Evolutionary conservation across 176 grass and related monocot species (phyloP).

Genomic region (Olyra latifolia): DNA sequence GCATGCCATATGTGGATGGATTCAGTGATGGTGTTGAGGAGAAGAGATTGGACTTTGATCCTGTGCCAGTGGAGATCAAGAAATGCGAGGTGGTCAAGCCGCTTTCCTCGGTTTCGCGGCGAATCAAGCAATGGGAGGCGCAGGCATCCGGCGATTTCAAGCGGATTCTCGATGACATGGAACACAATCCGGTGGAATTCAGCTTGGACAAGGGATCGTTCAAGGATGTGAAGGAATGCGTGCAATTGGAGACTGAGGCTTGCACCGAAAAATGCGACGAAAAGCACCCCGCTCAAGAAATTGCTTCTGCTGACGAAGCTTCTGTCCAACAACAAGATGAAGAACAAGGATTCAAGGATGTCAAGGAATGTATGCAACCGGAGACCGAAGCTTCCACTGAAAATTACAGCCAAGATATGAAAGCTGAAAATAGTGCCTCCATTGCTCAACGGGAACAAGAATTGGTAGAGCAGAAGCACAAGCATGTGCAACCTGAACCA

Average conservation of each 20-base stretch:
- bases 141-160: conserved; percentile 28
- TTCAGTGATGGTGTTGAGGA: not conserved
- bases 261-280: not conserved
- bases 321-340: not conserved
- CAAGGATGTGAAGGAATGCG: conserved; percentile 6
- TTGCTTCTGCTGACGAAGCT: not conserved
- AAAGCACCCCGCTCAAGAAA: not conserved
- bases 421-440: not conserved
- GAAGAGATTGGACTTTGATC: conserved; percentile 45
- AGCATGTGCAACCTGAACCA: not conserved
- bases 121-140: conserved; percentile 38
- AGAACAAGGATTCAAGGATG: conserved; percentile 24
- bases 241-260: conserved; percentile 5
- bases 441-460: not conserved
- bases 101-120: conserved; percentile 28
- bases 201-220: not conserved
- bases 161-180: not conserved
- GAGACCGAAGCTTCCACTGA: not conserved
- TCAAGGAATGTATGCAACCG: conserved; percentile 1
- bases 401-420: not conserved
- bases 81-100: not conserved
- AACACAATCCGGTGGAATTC: not conserved
- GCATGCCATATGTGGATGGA: not conserved
- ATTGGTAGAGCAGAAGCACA: not conserved
- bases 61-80: conserved; percentile 31